phyloP scores from a whole-genome alignment of 495 filamentous ascomycete species.

The Tuber aestivum region DNA sequence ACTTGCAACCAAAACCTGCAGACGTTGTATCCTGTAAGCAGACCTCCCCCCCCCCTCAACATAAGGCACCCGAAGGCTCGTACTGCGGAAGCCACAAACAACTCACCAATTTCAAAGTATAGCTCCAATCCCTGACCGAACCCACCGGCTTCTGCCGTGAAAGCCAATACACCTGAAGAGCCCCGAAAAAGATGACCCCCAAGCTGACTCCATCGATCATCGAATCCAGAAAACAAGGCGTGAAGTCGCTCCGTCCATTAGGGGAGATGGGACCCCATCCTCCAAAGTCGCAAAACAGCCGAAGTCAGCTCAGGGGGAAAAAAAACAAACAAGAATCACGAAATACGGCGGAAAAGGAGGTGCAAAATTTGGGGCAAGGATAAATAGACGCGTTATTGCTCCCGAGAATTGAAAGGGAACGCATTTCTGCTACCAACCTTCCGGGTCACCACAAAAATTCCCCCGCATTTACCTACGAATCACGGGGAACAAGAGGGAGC shows the following conservation, averaged over 20 bases:
- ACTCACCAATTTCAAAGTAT: conserved; percentile 82
- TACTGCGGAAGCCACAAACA: not conserved
- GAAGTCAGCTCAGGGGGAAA: conserved; percentile 10
- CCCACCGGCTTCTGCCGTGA: conserved; percentile 56
- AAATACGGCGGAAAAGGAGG: conserved; percentile 8
- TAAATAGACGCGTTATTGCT: not conserved
- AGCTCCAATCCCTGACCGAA: conserved; percentile 81
- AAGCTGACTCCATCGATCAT: conserved; percentile 69
- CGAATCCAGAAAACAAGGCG: conserved; percentile 90
- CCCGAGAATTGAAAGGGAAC: not conserved
- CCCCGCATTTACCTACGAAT: conserved; percentile 17
- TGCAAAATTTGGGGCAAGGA: not conserved
- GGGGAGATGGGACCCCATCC: conserved; percentile 93
- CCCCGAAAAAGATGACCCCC: conserved; percentile 69
- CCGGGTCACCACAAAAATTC: conserved; percentile 37
- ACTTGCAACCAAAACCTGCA: conserved; percentile 62
- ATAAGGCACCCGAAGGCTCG: conserved; percentile 1
- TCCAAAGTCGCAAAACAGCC: conserved; percentile 18
- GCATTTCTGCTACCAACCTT: conserved; percentile 25
- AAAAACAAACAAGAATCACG: conserved; percentile 14
- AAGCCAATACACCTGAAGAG: conserved; percentile 68
- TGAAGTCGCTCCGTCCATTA: conserved; percentile 73
- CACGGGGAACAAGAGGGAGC: not conserved
- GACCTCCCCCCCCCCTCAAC: not conserved
- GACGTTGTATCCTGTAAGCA: conserved; percentile 32